Base-by-base conservation (phyloP, 768 basidiomycete genomes). In the Psilocybe azurescens region DNA sequence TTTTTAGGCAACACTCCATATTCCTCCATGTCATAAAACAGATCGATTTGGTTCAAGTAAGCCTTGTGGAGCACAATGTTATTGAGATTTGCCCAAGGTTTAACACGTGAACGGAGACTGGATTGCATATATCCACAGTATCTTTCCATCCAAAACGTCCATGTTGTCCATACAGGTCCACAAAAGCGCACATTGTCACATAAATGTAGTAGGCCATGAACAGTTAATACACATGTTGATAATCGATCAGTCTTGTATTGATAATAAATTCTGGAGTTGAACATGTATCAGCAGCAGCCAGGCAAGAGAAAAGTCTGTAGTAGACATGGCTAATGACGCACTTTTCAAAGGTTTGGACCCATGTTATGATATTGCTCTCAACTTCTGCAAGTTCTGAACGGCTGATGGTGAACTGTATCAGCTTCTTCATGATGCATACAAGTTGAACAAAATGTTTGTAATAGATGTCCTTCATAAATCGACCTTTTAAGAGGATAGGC, bases 321-420 rank as follows among this genome's bases (percentile, higher is more conserved):
- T n/a, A n/a, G n/a, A n/a, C n/a, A n/a, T n/a, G n/a, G n/a, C n/a
- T n/a, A n/a, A n/a, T n/a, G n/a, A 14, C 75, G 20, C 54, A 81
- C 79, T 58, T 62, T 70, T 83, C 80, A 58, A 75, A 83, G 10
- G 69, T 52, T 50, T 65, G 13, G 5, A 81, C 79, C 80, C 80
- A 82, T 5, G 59, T 30, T 3, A 47, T 39, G 63, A 81, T 76
- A 0, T 75, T 76, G 5, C 3, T 32, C 1, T 72, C 53, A 2
- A 80, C 55, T 6, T 56, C 38, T 3, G 63, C 47, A 24, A 79
- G 61, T 38, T 76, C 67, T 0, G 36, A 55, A 1, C 18, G 1
- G 0, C 70, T 59, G 7, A 77, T 44, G 7, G 59, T 51, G 75
- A 71, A 50, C 73, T 75, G 28, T 76, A 65, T 0, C 80, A 65